phyloP scores from a whole-genome alignment of 208 protist genomes.

The Angomonas ambiguus region DNA sequence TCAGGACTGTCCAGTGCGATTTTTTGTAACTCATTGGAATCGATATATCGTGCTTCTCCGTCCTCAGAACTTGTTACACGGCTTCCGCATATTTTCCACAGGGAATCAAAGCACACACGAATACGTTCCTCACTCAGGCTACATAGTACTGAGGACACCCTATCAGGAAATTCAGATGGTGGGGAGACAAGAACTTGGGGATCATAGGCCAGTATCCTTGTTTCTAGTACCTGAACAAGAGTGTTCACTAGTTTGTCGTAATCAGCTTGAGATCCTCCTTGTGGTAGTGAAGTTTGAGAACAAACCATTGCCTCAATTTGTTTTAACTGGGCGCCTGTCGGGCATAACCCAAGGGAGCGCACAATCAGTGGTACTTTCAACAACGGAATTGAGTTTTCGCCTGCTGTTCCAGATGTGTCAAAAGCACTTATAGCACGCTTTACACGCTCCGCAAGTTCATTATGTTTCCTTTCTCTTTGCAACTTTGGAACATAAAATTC shows the following conservation, averaged over 20 bases:
- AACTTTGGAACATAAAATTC: constrained; percentile 12
- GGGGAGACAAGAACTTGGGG: constrained; percentile 16
- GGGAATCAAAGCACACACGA: constrained; percentile 25
- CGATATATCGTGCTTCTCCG: constrained; percentile 17
- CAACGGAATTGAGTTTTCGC: neutral
- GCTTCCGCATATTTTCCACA: constrained; percentile 25
- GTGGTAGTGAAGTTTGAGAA: neutral
- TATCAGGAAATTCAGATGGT: constrained; percentile 11
- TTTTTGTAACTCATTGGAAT: constrained; percentile 13
- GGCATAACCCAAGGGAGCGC: neutral
- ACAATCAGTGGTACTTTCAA: neutral
- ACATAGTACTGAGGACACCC: constrained; percentile 28
- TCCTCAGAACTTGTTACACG: neutral
- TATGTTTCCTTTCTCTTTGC: constrained; percentile 20
- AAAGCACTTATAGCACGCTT: neutral
- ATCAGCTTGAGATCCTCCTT: neutral
- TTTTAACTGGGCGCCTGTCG: neutral
- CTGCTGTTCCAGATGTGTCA: neutral
- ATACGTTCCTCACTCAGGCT: constrained; percentile 12
- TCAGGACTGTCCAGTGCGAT: constrained; percentile 11
- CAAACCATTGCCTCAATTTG: neutral
- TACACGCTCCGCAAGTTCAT: neutral
- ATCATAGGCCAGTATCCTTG: constrained; percentile 31
- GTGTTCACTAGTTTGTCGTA: neutral
- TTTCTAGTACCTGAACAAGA: constrained; percentile 19